phyloP scores from a whole-genome alignment of 768 basidiomycete genomes.

The Suillus ampliporus region DNA sequence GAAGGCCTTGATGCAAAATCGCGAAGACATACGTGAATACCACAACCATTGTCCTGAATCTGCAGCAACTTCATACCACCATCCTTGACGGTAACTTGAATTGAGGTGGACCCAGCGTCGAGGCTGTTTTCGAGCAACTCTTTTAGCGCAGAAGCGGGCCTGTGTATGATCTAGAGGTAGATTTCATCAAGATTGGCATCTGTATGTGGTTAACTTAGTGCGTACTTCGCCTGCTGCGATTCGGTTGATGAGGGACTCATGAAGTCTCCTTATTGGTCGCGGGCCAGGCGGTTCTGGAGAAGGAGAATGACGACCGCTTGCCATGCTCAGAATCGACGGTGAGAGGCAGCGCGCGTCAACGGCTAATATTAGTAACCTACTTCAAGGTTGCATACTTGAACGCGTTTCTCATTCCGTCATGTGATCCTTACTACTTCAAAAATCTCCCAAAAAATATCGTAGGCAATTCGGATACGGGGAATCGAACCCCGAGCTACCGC shows the following conservation, averaged over 20 bases:
- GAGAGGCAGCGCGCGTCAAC: not conserved
- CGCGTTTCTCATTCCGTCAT: too few relatives aligned
- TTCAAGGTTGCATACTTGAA: too few relatives aligned
- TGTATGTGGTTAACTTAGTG: not conserved
- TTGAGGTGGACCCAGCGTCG: conserved; percentile 90
- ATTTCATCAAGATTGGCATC: conserved; percentile 17
- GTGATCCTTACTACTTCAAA: too few relatives aligned
- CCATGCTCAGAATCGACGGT: not conserved
- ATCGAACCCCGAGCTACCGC: conserved; percentile 64
- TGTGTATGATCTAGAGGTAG: conserved; percentile 71
- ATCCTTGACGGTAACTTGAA: conserved; percentile 90
- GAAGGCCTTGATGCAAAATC: not conserved
- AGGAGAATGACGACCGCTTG: not conserved
- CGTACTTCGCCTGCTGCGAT: conserved; percentile 83
- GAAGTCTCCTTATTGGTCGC: conserved; percentile 73
- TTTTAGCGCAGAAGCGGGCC: conserved; percentile 94
- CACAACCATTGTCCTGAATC: conserved; percentile 96
- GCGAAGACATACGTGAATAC: conserved; percentile 73
- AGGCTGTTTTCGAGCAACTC: conserved; percentile 94
- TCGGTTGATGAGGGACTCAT: conserved; percentile 85
- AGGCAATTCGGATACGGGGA: conserved; percentile 53
- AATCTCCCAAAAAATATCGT: too few relatives aligned
- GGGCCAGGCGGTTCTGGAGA: conserved; percentile 47
- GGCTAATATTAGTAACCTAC: too few relatives aligned
- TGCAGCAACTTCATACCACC: conserved; percentile 94